Evolutionary conservation across 108 stramenopile species (phyloP), one percentile per base, ranked within the genome.

Genomic region (Fistulifera solaris): DNA sequence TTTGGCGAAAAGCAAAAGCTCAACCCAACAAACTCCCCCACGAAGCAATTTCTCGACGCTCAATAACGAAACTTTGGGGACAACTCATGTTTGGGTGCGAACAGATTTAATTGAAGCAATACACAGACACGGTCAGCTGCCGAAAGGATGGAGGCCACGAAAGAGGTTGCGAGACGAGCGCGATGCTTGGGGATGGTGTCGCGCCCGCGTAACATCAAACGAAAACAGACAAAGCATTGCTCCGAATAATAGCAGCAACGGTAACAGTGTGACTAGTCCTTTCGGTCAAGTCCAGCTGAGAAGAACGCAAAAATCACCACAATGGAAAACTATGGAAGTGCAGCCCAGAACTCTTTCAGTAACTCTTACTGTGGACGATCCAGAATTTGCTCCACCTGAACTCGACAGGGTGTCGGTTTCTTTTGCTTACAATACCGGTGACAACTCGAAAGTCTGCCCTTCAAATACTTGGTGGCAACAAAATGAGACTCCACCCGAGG

Each of bases 391-490:
- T 1, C 66, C 66, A 4, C 39, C 17, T 3, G 42, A 65, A 17
- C 27, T 77, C 16, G 41, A 63, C 13, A 50, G 63, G 45, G 65
- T 46, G 16, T 59, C 70, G 5, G 76, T 77, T 19, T 62, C 70
- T 0, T 41, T 77, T 21, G 57, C 63, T 49, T 76, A 71, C 43
- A 58, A 71, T 28, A 49, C 66, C 16, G 51, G 45, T n/a, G 63
- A 61, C 15, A 2, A 24, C 2, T 35, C 54, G 18, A 57, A 42
- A 41, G 71, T 78, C 2, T 72, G 68, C 57, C 62, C 55, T 27
- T 72, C 77, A 25, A 78, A 78, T 48, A 52, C 59, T 6, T 78
- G 77, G 77, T 78, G 77, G 77, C 39, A 18, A 17, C 53, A 54
- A 24, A 27, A 35, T 19, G 51, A 62, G 19, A 16, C n/a, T 18